Percentiles rank a stretch among this genome's conserved stretches.
Conservation (phyloP, 2,329 filamentous ascomycete species). For the Penicillium sp. region DNA sequence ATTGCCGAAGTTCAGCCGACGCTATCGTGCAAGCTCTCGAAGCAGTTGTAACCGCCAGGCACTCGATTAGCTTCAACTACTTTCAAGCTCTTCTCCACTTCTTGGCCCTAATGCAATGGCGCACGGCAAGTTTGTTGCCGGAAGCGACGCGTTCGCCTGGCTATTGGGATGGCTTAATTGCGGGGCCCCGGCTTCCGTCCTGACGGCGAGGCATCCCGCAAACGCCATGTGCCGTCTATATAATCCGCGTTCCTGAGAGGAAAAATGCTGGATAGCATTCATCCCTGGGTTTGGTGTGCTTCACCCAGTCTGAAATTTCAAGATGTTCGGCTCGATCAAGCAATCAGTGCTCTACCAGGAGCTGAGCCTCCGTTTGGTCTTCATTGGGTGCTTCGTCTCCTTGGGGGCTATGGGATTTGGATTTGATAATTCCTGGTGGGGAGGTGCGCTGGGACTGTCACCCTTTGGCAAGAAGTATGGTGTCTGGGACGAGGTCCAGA, state of each 20-base stretch:
- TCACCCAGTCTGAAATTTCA: neutral
- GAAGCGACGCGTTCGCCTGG: neutral
- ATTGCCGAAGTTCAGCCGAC: slow-evolving; percentile 15
- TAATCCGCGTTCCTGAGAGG: neutral
- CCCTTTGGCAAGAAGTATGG: slow-evolving; percentile 16
- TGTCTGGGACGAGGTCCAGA: slow-evolving; percentile 8
- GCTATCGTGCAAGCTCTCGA: neutral
- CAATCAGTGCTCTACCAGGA: slow-evolving; percentile 11
- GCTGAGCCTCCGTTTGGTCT: slow-evolving; percentile 14
- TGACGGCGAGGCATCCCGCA: neutral
- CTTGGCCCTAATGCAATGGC: neutral
- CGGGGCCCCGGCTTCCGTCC: slow-evolving; percentile 4
- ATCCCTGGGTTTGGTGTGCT: neutral
- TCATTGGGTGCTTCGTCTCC: slow-evolving; percentile 19
- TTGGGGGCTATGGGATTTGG: slow-evolving; percentile 22
- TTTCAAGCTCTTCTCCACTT: neutral
- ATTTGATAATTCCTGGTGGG: slow-evolving; percentile 25
- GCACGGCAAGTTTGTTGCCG: neutral
- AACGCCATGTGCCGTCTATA: neutral
- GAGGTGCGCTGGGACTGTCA: slow-evolving; percentile 14
- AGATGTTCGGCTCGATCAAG: slow-evolving; percentile 9
- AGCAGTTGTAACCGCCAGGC: slow-evolving; percentile 11
- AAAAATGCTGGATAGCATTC: neutral
- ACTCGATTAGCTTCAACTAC: neutral
- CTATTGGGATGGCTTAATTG: neutral